Evolutionary conservation across 495 filamentous ascomycete genomes (phyloP).

Genomic region (Penicillium atrosanguineum): DNA sequence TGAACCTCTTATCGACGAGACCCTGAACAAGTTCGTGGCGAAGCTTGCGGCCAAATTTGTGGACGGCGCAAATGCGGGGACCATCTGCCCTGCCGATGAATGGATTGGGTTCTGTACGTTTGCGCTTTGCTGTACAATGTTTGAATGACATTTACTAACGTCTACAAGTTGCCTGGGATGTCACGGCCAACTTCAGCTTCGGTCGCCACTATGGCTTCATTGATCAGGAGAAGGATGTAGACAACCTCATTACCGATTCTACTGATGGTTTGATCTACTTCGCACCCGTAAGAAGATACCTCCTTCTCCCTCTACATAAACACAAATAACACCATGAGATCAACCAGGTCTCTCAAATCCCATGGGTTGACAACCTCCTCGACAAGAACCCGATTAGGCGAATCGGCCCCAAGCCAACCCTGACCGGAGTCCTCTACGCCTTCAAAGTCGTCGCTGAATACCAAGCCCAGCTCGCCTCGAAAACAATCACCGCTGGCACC

Average conservation of each 20-base stretch:
- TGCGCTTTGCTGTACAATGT: neutral
- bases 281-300: slow-evolving; percentile 16
- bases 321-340: neutral
- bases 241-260: slow-evolving; percentile 27
- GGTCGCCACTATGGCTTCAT: slow-evolving; percentile 40
- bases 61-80: slow-evolving; percentile 15
- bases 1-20: slow-evolving; percentile 32
- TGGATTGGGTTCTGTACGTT: slow-evolving; percentile 44
- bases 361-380: slow-evolving; percentile 44
- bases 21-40: slow-evolving; percentile 19
- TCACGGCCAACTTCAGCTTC: slow-evolving; percentile 41
- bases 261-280: slow-evolving; percentile 18
- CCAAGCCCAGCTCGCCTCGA: slow-evolving; percentile 14
- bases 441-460: slow-evolving; percentile 24
- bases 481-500: slow-evolving; percentile 7
- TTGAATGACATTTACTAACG: neutral
- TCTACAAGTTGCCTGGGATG: slow-evolving; percentile 40
- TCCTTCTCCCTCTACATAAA: neutral
- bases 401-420: slow-evolving; percentile 23
- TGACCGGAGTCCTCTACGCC: slow-evolving; percentile 21
- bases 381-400: slow-evolving; percentile 46
- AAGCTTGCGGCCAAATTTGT: slow-evolving; percentile 22
- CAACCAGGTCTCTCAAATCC: slow-evolving; percentile 42
- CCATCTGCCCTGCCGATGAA: slow-evolving; percentile 29
- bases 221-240: slow-evolving; percentile 36